A percentile compares a stretch with the other conserved stretches of the same genome.
These are phyloP conservation scores for Syzygium aromaticum DNA, from an alignment of 345 rosid species.

Conservation along the genomic window DNA sequence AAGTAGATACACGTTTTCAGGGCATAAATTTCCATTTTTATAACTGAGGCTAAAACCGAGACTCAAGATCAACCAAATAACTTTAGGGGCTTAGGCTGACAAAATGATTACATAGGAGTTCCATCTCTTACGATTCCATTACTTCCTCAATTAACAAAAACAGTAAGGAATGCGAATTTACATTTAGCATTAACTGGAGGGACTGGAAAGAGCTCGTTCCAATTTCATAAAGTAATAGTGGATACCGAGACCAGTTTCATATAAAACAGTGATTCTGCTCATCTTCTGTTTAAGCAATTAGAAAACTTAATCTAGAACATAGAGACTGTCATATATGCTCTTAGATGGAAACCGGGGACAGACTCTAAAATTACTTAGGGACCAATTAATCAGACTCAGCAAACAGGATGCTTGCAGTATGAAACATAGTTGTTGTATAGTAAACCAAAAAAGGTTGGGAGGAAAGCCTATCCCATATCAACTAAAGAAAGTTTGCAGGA, in stretches of 20 bases:
- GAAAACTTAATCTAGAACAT: neutral
- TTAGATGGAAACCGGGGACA: neutral
- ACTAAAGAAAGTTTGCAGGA: neutral
- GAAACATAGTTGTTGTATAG: neutral
- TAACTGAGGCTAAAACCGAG: neutral
- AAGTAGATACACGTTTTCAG: neutral
- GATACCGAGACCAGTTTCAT: neutral
- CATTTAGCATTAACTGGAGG: neutral
- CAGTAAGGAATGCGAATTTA: neutral
- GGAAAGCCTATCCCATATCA: neutral
- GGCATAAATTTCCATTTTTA: neutral
- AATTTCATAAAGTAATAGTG: neutral
- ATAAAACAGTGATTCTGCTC: neutral
- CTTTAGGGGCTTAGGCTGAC: neutral
- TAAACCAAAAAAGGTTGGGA: neutral
- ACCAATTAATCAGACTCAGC: neutral
- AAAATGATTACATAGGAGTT: neutral
- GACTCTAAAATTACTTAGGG: neutral
- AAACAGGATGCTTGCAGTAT: neutral
- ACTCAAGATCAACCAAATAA: neutral
- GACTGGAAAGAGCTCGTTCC: neutral
- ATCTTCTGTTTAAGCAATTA: neutral
- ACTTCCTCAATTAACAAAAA: neutral
- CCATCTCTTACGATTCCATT: neutral
- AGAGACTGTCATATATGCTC: neutral